Evolutionary conservation across 495 filamentous ascomycete species (phyloP).

Genomic region (Penicillium dipodomyicola): DNA sequence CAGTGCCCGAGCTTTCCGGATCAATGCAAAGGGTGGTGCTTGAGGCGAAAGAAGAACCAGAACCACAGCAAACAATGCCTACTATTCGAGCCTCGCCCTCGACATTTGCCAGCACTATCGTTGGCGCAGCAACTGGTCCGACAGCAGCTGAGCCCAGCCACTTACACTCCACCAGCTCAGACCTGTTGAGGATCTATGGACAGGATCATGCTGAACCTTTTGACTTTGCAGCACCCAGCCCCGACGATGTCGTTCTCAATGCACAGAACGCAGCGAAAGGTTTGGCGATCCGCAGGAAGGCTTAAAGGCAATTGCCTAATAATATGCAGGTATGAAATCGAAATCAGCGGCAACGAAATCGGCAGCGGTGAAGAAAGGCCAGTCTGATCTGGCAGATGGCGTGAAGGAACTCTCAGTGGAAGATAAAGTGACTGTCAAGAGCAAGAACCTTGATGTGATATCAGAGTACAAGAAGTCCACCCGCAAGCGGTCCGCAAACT

Average conservation of each 20-base stretch:
- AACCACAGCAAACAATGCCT: conserved; percentile 15
- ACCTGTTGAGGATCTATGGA: conserved; percentile 52
- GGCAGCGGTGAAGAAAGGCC: conserved; percentile 41
- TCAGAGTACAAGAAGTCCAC: conserved; percentile 74
- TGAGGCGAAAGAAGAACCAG: conserved; percentile 11
- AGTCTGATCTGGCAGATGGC: conserved; percentile 41
- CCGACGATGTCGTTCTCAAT: conserved; percentile 83
- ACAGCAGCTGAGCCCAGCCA: conserved; percentile 40
- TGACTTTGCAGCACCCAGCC: conserved; percentile 86
- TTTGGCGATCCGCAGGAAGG: conserved; percentile 58
- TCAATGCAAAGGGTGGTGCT: neutral
- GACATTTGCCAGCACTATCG: conserved; percentile 66
- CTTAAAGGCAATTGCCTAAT: conserved; percentile 41
- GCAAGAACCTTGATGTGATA: conserved; percentile 83
- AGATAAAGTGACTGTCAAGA: conserved; percentile 70
- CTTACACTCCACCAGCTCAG: conserved; percentile 40
- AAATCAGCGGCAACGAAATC: conserved; percentile 45
- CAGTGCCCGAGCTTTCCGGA: conserved; percentile 5
- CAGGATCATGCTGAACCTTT: conserved; percentile 50
- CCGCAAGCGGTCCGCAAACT: conserved; percentile 80
- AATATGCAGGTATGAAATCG: conserved; percentile 47
- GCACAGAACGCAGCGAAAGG: conserved; percentile 82
- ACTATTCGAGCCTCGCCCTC: conserved; percentile 54
- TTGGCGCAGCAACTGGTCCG: conserved; percentile 43
- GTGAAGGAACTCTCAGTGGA: conserved; percentile 63